Conservation (phyloP, 2,329 filamentous ascomycete species). For the Pseudomassariella vexata region DNA sequence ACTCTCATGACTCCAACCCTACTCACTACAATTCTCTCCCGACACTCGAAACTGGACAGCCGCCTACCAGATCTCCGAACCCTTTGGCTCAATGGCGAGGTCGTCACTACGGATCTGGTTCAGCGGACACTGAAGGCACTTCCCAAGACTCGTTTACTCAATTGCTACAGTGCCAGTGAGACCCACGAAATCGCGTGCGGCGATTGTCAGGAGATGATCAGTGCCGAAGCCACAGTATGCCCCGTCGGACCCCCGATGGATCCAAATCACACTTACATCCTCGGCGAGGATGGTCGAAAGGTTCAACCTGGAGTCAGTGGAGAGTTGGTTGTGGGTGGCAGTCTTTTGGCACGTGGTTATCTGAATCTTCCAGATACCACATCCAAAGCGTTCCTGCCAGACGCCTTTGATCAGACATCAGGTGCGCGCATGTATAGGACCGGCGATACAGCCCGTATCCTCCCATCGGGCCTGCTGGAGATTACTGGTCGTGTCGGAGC, state of each 20-base stretch:
- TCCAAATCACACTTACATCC: constrained; percentile 63
- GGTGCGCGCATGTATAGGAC: constrained; percentile 70
- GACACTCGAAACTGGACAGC: constrained; percentile 59
- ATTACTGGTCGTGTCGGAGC: constrained; percentile 71
- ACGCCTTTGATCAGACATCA: constrained; percentile 55
- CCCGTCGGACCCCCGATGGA: constrained; percentile 69
- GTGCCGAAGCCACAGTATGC: constrained; percentile 59
- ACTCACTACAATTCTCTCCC: constrained; percentile 65
- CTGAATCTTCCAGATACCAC: constrained; percentile 76
- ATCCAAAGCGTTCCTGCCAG: constrained; percentile 61
- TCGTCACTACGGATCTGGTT: constrained; percentile 72
- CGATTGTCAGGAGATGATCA: constrained; percentile 63
- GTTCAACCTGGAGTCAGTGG: constrained; percentile 59
- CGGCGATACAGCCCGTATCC: constrained; percentile 62
- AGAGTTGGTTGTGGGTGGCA: constrained; percentile 72
- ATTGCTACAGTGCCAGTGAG: constrained; percentile 78
- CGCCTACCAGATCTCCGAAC: constrained; percentile 62
- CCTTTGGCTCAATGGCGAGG: constrained; percentile 77
- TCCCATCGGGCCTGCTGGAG: constrained; percentile 63
- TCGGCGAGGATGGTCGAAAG: constrained; percentile 62
- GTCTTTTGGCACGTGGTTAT: constrained; percentile 68
- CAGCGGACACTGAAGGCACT: constrained; percentile 62
- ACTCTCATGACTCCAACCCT: constrained; percentile 81
- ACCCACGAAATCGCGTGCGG: constrained; percentile 77
- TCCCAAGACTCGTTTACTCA: constrained; percentile 64